These are phyloP conservation scores for Chenopodium formosanum DNA, from an alignment of 148 eudicot species.

Conservation along the genomic window DNA sequence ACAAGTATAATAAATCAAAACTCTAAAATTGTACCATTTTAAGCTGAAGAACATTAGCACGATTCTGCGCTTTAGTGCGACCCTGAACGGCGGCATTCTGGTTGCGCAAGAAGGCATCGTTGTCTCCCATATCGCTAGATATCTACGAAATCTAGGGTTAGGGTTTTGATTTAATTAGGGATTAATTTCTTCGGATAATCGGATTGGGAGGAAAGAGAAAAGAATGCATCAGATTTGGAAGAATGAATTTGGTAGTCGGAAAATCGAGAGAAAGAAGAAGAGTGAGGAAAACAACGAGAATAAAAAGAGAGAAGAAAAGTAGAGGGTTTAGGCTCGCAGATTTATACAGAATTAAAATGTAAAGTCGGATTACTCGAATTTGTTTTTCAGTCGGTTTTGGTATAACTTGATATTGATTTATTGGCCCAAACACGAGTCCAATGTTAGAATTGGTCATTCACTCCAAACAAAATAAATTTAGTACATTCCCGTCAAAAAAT, in stretches of 20 bases:
- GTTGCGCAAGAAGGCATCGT: slow-evolving; percentile 77
- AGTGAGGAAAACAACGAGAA: neutral
- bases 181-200: neutral
- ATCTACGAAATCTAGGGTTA: slow-evolving; percentile 23
- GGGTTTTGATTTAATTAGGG: slow-evolving; percentile 6
- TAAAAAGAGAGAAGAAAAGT: neutral
- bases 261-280: neutral
- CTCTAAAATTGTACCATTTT: slow-evolving; percentile 47
- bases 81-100: slow-evolving; percentile 71
- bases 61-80: slow-evolving; percentile 80
- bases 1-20: neutral
- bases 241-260: neutral
- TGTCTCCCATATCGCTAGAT: slow-evolving; percentile 54
- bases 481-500: too few species aligned
- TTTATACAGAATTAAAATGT: neutral
- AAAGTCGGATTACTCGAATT: neutral
- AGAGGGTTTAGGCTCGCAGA: neutral
- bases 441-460: too few species aligned
- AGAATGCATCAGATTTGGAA: slow-evolving; percentile 4
- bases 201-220: slow-evolving; percentile 5
- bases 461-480: too few species aligned
- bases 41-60: slow-evolving; percentile 78
- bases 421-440: too few species aligned
- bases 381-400: neutral
- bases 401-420: too few species aligned